Percentiles rank a stretch among this genome's conserved stretches.
These are phyloP conservation scores for Salinomyces thailandicus DNA, from an alignment of 2,329 filamentous ascomycete genomes.

Conservation along the genomic window DNA sequence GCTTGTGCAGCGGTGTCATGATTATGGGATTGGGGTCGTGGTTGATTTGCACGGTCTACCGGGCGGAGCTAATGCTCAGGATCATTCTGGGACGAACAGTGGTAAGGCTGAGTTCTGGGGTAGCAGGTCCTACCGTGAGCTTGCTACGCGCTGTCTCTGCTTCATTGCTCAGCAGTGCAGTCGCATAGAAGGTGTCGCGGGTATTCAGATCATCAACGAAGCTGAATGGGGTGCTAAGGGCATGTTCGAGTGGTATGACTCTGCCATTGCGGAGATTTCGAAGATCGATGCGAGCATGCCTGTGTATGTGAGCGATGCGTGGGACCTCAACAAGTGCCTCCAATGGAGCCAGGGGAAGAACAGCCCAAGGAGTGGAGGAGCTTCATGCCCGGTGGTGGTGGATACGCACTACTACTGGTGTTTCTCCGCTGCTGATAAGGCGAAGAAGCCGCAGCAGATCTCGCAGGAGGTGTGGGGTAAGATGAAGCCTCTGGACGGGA, in stretches of 20 bases:
- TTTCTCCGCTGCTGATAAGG: conserved; percentile 44
- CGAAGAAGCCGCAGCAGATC: conserved; percentile 43
- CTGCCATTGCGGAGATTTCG: conserved; percentile 37
- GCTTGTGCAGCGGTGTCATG: conserved; percentile 36
- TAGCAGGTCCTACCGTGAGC: conserved; percentile 32
- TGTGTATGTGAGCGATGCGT: conserved; percentile 49
- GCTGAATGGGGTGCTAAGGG: conserved; percentile 38
- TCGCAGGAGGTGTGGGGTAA: conserved; percentile 36
- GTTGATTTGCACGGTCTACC: conserved; percentile 50
- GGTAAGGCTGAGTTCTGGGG: conserved; percentile 44
- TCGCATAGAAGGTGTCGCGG: conserved; percentile 38
- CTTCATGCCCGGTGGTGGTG: conserved; percentile 41
- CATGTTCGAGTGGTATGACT: conserved; percentile 50
- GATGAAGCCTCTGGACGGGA: conserved; percentile 36
- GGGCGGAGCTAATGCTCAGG: conserved; percentile 46
- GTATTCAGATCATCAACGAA: conserved; percentile 51
- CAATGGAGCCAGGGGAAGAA: conserved; percentile 32
- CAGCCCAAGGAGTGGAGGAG: conserved; percentile 2
- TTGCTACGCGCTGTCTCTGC: conserved; percentile 38
- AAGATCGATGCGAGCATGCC: conserved; percentile 42
- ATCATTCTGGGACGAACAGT: conserved; percentile 46
- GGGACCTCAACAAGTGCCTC: conserved; percentile 40
- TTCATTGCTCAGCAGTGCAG: conserved; percentile 42
- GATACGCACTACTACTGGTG: conserved; percentile 52
- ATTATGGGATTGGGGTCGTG: conserved; percentile 44